A percentile compares a stretch with the other conserved stretches of the same genome.
Conservation (phyloP, 2,329 filamentous ascomycete genomes). For the Colletotrichum aenigma region DNA sequence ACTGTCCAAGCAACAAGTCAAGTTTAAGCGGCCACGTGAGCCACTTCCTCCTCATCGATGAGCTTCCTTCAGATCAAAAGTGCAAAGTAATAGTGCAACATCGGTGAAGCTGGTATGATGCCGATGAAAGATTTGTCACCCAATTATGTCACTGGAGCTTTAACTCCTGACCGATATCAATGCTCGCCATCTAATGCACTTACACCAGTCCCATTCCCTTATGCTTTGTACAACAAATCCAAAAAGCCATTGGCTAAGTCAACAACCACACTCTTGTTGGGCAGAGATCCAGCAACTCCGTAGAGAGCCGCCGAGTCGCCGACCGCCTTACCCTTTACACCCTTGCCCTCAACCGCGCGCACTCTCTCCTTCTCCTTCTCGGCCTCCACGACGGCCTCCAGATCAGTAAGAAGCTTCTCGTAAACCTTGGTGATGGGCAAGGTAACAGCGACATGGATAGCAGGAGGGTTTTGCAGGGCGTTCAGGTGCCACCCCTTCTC, state of each 20-base stretch:
- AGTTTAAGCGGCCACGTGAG: background rate
- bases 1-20: background rate
- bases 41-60: background rate
- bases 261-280: slow-evolving; percentile 93
- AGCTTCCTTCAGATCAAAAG: background rate
- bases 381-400: slow-evolving; percentile 68
- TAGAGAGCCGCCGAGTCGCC: slow-evolving; percentile 90
- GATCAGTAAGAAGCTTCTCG: slow-evolving; percentile 78
- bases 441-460: slow-evolving; percentile 93
- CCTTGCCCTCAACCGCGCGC: slow-evolving; percentile 71
- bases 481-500: slow-evolving; percentile 93
- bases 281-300: slow-evolving; percentile 91
- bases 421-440: slow-evolving; percentile 82
- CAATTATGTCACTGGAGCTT: background rate
- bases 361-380: slow-evolving; percentile 84
- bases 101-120: background rate
- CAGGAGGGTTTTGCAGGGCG: slow-evolving; percentile 87
- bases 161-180: slow-evolving; percentile 8
- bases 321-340: slow-evolving; percentile 66
- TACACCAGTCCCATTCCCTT: slow-evolving; percentile 26
- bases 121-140: background rate
- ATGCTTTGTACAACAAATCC: slow-evolving; percentile 91
- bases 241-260: slow-evolving; percentile 90
- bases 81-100: background rate
- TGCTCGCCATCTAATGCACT: slow-evolving; percentile 9